These are phyloP conservation scores for Cyclocybe aegerita DNA, from an alignment of 768 basidiomycete genomes.

Conservation along the genomic window DNA sequence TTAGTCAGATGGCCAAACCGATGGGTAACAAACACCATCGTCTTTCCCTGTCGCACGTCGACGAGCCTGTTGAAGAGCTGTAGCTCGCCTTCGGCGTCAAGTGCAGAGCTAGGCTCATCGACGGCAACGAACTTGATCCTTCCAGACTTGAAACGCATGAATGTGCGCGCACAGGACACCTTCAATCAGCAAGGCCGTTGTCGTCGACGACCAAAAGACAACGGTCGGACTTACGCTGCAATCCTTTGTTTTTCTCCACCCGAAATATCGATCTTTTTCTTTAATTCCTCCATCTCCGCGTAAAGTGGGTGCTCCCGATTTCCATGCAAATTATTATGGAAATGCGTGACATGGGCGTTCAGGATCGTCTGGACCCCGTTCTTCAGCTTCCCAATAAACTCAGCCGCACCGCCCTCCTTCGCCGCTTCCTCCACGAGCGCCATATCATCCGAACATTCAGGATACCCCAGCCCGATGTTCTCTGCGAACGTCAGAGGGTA, in stretches of 20 bases:
- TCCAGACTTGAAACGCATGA: constrained; percentile 40
- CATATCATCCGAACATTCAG: constrained; percentile 13
- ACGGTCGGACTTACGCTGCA: constrained; percentile 38
- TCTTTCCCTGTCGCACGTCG: constrained; percentile 42
- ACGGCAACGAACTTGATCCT: constrained; percentile 47
- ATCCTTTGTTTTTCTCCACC: constrained; percentile 51
- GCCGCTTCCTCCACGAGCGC: constrained; percentile 31
- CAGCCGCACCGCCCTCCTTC: constrained; percentile 37
- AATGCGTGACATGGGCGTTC: constrained; percentile 26
- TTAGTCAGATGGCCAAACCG: constrained; percentile 49
- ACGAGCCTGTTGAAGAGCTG: constrained; percentile 42
- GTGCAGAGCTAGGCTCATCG: constrained; percentile 59
- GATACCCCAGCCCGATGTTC: constrained; percentile 36
- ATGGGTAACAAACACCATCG: constrained; percentile 58
- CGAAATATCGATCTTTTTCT: constrained; percentile 31
- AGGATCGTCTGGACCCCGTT: constrained; percentile 39
- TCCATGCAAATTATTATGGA: constrained; percentile 28
- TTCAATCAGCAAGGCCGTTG: constrained; percentile 2
- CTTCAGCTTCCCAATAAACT: constrained; percentile 37
- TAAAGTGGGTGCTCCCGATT: constrained; percentile 27
- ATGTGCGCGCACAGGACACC: constrained; percentile 38
- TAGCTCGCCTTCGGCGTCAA: constrained; percentile 56
- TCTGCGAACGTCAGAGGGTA: constrained; percentile 46
- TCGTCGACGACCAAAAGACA: background rate
- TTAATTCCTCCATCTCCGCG: constrained; percentile 21